These are phyloP conservation scores for Zelopaecilomyces penicillatus DNA, from an alignment of 2,329 filamentous ascomycete genomes.

Conservation along the genomic window DNA sequence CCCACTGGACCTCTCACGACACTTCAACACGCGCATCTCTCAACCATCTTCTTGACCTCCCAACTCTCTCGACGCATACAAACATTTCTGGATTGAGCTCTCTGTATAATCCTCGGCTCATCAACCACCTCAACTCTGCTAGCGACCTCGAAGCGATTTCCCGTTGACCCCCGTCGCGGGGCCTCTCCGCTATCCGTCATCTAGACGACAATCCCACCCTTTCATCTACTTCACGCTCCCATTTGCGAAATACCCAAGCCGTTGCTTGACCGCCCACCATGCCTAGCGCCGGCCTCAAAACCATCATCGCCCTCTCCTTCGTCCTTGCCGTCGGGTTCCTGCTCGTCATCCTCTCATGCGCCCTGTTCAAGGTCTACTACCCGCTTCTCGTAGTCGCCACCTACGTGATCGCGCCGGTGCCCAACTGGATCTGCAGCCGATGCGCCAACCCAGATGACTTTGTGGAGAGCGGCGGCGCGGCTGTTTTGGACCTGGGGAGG, in stretches of 20 bases:
- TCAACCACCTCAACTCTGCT: no score
- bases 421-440: slow-evolving; percentile 91
- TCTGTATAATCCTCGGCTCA: no score
- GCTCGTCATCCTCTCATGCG: slow-evolving; percentile 95
- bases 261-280: slow-evolving; percentile 32
- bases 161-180: slow-evolving; percentile 8
- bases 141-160: neutral
- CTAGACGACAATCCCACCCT: slow-evolving; percentile 2
- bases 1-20: neutral
- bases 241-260: slow-evolving; percentile 1
- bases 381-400: slow-evolving; percentile 92
- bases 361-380: slow-evolving; percentile 90
- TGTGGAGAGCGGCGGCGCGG: slow-evolving; percentile 73
- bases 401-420: slow-evolving; percentile 85
- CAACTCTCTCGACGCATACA: no score
- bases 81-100: no score
- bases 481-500: slow-evolving; percentile 83
- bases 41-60: no score
- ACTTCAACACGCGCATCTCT: neutral
- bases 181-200: neutral
- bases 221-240: slow-evolving; percentile 4
- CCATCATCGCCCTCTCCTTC: slow-evolving; percentile 97
- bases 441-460: slow-evolving; percentile 94
- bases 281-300: slow-evolving; percentile 87
- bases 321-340: slow-evolving; percentile 98